Base-by-base conservation (phyloP, 148 eudicot species). In the Amaranthus cruentus region DNA sequence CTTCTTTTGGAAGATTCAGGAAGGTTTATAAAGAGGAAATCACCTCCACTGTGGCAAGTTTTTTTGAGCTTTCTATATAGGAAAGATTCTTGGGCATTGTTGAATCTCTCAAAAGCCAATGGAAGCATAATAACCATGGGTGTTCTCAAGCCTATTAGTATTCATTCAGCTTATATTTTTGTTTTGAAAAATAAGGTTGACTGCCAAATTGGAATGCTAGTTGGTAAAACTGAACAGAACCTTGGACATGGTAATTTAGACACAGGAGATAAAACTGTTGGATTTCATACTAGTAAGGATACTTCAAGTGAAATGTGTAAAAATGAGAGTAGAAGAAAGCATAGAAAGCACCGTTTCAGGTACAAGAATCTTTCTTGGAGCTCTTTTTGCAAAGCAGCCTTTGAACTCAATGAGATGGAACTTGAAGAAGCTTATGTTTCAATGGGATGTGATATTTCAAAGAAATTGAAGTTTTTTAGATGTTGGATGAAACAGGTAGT, bases 401-500 rank as follows among this genome's bases (percentile, higher is more conserved):
- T 75, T 77, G 86, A 74, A 70, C 72, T 73, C 62, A 74, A 83
- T 51, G 60, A 79, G 70, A 74, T 94, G 82, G 90, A 88, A 54
- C 85, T 94, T 80, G 87, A 87, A 55, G 96, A 83, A 73, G 85
- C 91, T 70, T 94, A 85, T 77, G 80, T 84, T 61, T 70, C 81
- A 62, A 70, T 78, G 76, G 69, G 82, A 42, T 73, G 68, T 60
- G 83, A 75, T 57, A 72, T 72, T 47, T 88, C 93, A 62, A 94
- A 91, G 85, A 94, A 86, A 89, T 81, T 91, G 71, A 91, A 88
- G 82, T 91, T 94, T 82, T 70, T 94, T 18, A 88, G 83, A 77
- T 91, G 97, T 84, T 94, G 98, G 98, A 86, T 88, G 85, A 91
- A 88, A 73, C 96, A 94, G 83, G 81, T 90, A 28, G 73, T 68